Conservation (phyloP, 768 basidiomycete genomes). For the Pisolithus marmoratus region DNA sequence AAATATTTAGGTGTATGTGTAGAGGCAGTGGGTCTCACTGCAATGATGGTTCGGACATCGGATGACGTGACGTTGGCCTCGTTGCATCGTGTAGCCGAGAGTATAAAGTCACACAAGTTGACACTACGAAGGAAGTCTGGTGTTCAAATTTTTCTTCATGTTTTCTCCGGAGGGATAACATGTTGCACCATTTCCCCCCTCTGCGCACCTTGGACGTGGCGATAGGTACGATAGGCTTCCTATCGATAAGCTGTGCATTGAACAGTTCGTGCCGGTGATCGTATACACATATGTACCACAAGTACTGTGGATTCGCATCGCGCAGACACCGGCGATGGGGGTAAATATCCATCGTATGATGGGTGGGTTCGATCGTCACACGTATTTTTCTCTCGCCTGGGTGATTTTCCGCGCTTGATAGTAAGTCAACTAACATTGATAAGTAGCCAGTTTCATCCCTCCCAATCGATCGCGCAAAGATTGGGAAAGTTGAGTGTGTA, state of each 20-base stretch:
- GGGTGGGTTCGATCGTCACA: not conserved
- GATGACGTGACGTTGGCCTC: slow-evolving; percentile 1
- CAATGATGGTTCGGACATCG: slow-evolving; percentile 10
- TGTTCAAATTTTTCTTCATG: not conserved
- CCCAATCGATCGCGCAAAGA: not conserved
- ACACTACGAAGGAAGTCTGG: not conserved
- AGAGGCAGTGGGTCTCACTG: not conserved
- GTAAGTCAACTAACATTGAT: not conserved
- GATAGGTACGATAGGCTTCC: slow-evolving; percentile 20
- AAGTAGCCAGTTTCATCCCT: not conserved
- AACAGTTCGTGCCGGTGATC: not conserved
- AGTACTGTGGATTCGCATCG: too few relatives aligned
- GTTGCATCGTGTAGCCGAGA: slow-evolving; percentile 4
- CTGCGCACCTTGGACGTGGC: slow-evolving; percentile 8
- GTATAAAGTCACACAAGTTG: slow-evolving; percentile 7
- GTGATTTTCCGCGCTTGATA: not conserved
- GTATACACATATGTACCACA: not conserved
- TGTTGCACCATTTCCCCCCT: slow-evolving; percentile 12
- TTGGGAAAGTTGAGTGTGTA: not conserved
- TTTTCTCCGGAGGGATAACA: slow-evolving; percentile 6
- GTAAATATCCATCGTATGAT: too few relatives aligned
- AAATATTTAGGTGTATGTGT: not conserved
- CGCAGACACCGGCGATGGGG: too few relatives aligned
- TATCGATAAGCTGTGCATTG: slow-evolving; percentile 16
- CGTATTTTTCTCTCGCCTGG: not conserved